These are phyloP conservation scores for Candida methanosorbosa DNA, from an alignment of 805 yeast species.

Conservation along the genomic window DNA sequence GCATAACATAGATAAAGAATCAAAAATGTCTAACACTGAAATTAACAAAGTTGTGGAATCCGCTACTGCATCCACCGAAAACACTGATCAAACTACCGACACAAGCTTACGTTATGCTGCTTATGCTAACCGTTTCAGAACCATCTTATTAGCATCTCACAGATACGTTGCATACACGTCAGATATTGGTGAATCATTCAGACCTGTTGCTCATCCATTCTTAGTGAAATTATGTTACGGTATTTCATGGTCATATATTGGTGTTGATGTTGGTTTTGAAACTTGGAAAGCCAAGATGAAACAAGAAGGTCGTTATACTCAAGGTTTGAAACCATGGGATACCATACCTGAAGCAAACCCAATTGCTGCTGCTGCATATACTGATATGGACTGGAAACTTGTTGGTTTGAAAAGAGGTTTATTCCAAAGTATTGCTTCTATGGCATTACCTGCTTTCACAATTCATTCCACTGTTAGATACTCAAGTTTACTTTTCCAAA, in stretches of 20 bases:
- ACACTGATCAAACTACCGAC: not conserved
- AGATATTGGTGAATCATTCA: slow-evolving; percentile 78
- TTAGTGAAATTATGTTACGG: slow-evolving; percentile 63
- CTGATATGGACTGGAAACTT: slow-evolving; percentile 57
- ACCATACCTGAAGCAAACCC: slow-evolving; percentile 32
- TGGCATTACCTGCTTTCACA: slow-evolving; percentile 84
- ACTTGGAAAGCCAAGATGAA: slow-evolving; percentile 64
- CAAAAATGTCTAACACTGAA: no score
- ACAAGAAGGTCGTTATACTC: slow-evolving; percentile 53
- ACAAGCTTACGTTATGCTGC: slow-evolving; percentile 63
- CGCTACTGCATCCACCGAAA: not conserved
- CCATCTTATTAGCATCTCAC: slow-evolving; percentile 64
- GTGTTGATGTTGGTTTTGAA: slow-evolving; percentile 68
- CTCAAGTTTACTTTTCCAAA: slow-evolving; percentile 54
- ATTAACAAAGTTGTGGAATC: slow-evolving; percentile 1
- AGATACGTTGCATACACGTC: slow-evolving; percentile 82
- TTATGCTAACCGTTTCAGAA: slow-evolving; percentile 66
- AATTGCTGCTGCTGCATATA: slow-evolving; percentile 26
- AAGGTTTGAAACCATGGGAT: slow-evolving; percentile 66
- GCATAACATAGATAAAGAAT: no score
- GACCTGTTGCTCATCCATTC: slow-evolving; percentile 69
- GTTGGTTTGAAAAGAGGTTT: slow-evolving; percentile 63
- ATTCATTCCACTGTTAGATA: slow-evolving; percentile 71
- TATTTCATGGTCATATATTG: slow-evolving; percentile 64
- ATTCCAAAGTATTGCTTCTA: slow-evolving; percentile 74